Conservation (phyloP, 805 yeast genomes). For the Wickerhamomyces bovis region DNA sequence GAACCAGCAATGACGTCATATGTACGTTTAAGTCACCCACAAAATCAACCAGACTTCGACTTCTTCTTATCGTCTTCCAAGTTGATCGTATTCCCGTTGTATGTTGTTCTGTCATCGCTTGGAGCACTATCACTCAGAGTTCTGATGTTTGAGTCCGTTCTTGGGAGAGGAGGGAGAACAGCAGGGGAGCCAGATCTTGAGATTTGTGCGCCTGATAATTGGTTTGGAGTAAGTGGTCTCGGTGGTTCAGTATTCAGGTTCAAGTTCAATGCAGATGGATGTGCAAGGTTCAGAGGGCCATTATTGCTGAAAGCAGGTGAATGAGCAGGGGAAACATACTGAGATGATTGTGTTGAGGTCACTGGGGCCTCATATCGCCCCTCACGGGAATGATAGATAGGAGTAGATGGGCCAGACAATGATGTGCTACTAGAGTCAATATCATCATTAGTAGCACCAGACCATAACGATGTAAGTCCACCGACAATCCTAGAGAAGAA, state of each 20-base stretch:
- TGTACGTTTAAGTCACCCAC: no score
- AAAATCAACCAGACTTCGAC: not conserved
- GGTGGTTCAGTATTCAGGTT: conserved; percentile 13
- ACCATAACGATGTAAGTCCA: conserved; percentile 32
- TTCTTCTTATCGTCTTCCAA: conserved; percentile 40
- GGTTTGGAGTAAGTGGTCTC: conserved; percentile 8
- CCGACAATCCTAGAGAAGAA: conserved; percentile 27
- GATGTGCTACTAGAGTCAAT: not conserved
- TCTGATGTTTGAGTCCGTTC: conserved; percentile 14
- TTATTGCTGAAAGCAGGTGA: conserved; percentile 14
- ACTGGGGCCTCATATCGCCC: not conserved
- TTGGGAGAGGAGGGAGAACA: conserved; percentile 4
- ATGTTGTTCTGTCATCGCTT: conserved; percentile 38
- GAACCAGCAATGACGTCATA: not conserved
- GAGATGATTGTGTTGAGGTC: conserved; percentile 14
- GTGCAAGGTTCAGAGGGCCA: conserved; percentile 8
- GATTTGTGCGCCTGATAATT: conserved; percentile 11
- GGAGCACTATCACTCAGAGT: conserved; percentile 24
- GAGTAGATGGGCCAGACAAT: not conserved
- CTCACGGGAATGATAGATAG: not conserved
- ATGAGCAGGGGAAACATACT: conserved; percentile 25
- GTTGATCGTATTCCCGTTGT: conserved; percentile 51
- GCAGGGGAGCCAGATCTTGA: conserved; percentile 12
- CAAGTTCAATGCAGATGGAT: conserved; percentile 20
- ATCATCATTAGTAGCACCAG: conserved; percentile 1